A percentile compares a stretch with the other conserved stretches of the same genome.
Evolutionary conservation across 257 asterid genomes (phyloP).

Genomic region (Solanum paucissectum): DNA sequence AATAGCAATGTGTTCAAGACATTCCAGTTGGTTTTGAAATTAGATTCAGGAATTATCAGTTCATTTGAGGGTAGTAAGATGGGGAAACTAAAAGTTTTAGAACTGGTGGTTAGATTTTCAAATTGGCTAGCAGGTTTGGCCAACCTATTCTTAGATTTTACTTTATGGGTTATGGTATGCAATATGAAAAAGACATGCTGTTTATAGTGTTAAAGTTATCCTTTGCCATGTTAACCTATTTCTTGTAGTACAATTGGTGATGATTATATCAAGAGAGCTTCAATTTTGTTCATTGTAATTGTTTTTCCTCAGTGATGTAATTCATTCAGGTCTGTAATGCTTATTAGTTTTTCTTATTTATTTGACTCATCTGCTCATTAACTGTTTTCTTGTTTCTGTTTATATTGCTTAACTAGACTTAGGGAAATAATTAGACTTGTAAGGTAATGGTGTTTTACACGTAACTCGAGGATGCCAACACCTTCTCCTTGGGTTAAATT

Average conservation of each 20-base stretch:
- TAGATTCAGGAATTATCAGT: background rate
- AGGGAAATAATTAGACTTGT: background rate
- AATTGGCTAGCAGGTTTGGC: background rate
- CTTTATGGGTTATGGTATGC: background rate
- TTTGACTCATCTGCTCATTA: background rate
- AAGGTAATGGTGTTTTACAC: background rate
- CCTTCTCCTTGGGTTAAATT: background rate
- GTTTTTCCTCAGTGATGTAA: background rate
- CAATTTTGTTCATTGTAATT: background rate
- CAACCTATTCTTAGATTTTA: background rate
- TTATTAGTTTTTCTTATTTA: background rate
- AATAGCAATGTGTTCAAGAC: background rate
- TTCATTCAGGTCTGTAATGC: background rate
- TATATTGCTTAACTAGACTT: background rate
- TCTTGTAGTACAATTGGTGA: background rate
- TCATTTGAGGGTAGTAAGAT: background rate
- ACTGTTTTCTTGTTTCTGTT: background rate
- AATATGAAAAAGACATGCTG: background rate
- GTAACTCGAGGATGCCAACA: background rate
- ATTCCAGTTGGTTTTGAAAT: background rate
- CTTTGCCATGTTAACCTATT: background rate
- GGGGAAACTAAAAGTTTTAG: background rate
- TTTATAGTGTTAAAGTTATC: background rate
- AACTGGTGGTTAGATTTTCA: background rate
- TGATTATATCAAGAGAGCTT: background rate